A percentile compares a stretch with the other conserved stretches of the same genome.
These are phyloP conservation scores for Acanthamoeba sp. DNA, from an alignment of 208 protist species.

Conservation along the genomic window DNA sequence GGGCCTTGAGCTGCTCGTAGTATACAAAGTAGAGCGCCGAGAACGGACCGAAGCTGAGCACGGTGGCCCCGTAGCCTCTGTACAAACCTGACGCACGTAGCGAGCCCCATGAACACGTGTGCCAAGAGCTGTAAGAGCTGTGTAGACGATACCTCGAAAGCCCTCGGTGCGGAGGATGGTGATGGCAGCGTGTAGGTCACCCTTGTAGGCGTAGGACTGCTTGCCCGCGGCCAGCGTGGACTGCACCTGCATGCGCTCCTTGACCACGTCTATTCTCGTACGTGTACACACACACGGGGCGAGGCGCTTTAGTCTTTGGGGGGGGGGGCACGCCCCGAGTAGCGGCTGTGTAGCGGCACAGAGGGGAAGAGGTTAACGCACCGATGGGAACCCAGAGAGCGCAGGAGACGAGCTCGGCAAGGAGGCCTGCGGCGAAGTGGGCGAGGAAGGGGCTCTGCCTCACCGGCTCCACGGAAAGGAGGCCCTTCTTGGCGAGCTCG, in stretches of 20 bases:
- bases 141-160: conserved; percentile 39
- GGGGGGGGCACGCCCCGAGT: too few relatives aligned
- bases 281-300: too few relatives aligned
- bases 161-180: conserved; percentile 30
- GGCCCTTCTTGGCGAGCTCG: conserved; percentile 7
- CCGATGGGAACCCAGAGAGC: conserved; percentile 71
- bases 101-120: too few relatives aligned
- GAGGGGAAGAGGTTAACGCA: too few relatives aligned
- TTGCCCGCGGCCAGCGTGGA: not conserved
- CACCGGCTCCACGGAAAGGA: not conserved
- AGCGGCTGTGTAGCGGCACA: too few relatives aligned
- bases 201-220: not conserved
- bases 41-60: conserved; percentile 93
- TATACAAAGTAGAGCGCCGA: conserved; percentile 93
- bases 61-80: conserved; percentile 92
- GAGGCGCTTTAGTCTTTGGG: too few relatives aligned
- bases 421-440: conserved; percentile 68
- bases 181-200: not conserved
- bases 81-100: conserved; percentile 93
- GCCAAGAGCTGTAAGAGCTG: too few relatives aligned
- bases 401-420: conserved; percentile 52
- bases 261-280: conserved; percentile 32
- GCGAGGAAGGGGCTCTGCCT: not conserved
- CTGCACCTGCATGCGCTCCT: conserved; percentile 46
- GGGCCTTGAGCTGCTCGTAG: conserved; percentile 89